Conservation (phyloP, 2,329 filamentous ascomycete genomes). For the Colletotrichum noveboracense region DNA sequence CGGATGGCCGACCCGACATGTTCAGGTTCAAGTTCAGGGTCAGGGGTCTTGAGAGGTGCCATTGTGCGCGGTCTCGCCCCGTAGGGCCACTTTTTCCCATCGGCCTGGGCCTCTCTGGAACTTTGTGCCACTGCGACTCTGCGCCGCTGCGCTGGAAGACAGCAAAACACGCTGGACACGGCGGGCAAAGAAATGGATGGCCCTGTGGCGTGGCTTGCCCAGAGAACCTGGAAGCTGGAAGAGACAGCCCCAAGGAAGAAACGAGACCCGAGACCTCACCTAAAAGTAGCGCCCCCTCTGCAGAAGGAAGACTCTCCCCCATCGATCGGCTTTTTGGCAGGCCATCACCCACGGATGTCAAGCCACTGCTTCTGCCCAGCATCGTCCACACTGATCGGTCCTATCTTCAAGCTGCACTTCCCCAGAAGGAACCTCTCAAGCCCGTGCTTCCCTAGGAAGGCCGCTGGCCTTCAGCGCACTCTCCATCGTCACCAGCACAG, state of each 20-base stretch:
- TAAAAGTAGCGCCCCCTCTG: background rate
- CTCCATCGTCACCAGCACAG: background rate
- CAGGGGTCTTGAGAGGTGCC: background rate
- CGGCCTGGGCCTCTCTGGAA: background rate
- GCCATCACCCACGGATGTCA: background rate
- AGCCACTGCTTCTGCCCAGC: background rate
- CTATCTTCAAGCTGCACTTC: background rate
- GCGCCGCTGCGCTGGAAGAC: background rate
- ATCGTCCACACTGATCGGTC: background rate
- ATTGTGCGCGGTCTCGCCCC: background rate
- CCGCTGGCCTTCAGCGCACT: background rate
- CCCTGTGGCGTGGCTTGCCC: background rate
- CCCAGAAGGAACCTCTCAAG: background rate
- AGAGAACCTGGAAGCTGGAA: background rate
- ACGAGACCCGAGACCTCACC: background rate
- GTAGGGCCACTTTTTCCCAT: slow-evolving; percentile 1
- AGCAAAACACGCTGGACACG: background rate
- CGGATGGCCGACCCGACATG: background rate
- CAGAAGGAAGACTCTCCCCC: background rate
- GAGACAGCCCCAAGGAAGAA: background rate
- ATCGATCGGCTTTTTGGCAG: slow-evolving; percentile 8
- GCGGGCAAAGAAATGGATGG: background rate
- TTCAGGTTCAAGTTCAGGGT: background rate
- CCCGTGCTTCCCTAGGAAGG: background rate
- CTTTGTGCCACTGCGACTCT: background rate